phyloP scores from a whole-genome alignment of 495 filamentous ascomycete genomes.

The Coniosporium apollinis region DNA sequence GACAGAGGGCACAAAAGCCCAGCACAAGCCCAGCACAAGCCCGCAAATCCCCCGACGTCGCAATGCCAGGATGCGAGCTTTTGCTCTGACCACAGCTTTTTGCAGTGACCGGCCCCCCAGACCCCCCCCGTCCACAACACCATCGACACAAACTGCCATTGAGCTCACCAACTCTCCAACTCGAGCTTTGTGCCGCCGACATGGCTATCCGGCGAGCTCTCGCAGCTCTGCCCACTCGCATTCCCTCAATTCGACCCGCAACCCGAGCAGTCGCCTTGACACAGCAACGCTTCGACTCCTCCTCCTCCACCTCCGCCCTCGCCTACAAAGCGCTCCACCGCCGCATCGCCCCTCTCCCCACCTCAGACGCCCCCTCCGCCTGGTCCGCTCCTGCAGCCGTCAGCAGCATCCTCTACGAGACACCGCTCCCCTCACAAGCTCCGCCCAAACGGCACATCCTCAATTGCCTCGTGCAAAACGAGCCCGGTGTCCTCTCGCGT shows the following conservation, averaged over 20 bases:
- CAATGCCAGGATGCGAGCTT: too few relatives aligned
- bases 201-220: slow-evolving; percentile 26
- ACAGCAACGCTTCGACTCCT: slow-evolving; percentile 6
- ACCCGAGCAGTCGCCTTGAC: slow-evolving; percentile 12
- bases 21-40: too few relatives aligned
- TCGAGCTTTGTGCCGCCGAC: too few relatives aligned
- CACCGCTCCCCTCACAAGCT: slow-evolving; percentile 61
- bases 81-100: too few relatives aligned
- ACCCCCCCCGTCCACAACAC: neutral
- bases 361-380: slow-evolving; percentile 50
- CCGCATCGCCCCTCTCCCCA: slow-evolving; percentile 67
- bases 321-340: slow-evolving; percentile 96
- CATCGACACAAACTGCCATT: neutral
- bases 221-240: slow-evolving; percentile 14
- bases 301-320: slow-evolving; percentile 77
- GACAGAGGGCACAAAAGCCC: too few relatives aligned
- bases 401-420: slow-evolving; percentile 97
- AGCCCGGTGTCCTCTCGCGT: slow-evolving; percentile 89
- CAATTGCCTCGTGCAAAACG: slow-evolving; percentile 98
- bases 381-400: slow-evolving; percentile 95
- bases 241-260: slow-evolving; percentile 2
- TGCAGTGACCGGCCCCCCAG: slow-evolving; percentile 1
- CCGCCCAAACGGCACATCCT: slow-evolving; percentile 89
- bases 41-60: too few relatives aligned
- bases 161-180: neutral